A percentile compares a stretch with the other conserved stretches of the same genome.
Conservation (phyloP, 139 green algal species). For the Volvox africanus region DNA sequence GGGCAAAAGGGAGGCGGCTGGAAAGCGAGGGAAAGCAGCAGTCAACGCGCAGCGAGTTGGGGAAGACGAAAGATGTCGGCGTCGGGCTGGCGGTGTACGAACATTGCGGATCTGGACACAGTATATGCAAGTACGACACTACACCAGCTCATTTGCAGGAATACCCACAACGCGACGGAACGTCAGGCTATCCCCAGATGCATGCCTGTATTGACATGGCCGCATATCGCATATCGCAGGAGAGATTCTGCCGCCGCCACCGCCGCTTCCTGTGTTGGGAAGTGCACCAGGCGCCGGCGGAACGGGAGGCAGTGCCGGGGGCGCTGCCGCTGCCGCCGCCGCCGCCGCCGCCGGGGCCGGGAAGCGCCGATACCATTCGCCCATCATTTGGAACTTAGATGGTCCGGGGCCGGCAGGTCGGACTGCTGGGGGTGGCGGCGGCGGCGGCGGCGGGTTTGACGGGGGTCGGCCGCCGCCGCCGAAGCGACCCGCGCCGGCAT, state of each 20-base stretch:
- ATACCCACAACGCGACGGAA: too few species aligned
- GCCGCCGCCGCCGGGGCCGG: neutral
- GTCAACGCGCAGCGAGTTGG: too few species aligned
- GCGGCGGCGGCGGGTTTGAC: neutral
- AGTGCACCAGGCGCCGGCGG: neutral
- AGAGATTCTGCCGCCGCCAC: slow-evolving; percentile 24
- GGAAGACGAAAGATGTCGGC: too few species aligned
- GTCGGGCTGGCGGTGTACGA: too few species aligned
- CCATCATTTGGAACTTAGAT: slow-evolving; percentile 57
- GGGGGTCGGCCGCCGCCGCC: neutral
- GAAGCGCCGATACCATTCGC: slow-evolving; percentile 50
- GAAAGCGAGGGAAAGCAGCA: too few species aligned
- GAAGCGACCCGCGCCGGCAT: slow-evolving; percentile 6
- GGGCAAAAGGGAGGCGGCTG: too few species aligned
- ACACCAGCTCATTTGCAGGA: too few species aligned
- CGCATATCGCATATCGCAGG: neutral
- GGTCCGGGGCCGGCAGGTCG: neutral
- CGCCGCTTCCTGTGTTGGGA: neutral
- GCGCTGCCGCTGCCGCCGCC: neutral
- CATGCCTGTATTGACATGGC: too few species aligned
- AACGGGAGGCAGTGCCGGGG: too few species aligned
- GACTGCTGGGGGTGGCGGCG: neutral
- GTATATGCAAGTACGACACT: too few species aligned
- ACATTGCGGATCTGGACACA: too few species aligned
- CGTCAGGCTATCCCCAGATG: neutral